Base-by-base conservation (phyloP, 768 basidiomycete species). In the Panaeolus papilionaceus region DNA sequence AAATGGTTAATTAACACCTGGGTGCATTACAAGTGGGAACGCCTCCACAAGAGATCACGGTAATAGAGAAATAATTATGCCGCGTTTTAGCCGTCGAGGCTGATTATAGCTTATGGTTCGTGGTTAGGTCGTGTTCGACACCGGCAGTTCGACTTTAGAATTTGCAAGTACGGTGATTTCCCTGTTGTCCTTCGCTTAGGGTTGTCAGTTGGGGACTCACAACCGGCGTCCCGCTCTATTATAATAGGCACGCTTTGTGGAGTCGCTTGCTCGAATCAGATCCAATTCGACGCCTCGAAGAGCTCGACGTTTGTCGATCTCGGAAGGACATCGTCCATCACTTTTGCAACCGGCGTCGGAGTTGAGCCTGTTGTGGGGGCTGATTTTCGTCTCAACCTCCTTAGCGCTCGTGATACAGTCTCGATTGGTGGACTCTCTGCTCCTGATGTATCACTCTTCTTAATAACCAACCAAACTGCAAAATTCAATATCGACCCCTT, bases 71-170 rank as follows among this genome's bases (percentile, higher is more conserved):
- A 12, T 16, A 47, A 71, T 58, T 45, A 26, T 16, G 38, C 61
- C 54, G 54, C 12, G 54, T 58, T 58, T 33, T 58, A 58, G 54
- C 51, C 14, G 26, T 42, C 20, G 64, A 61, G 16, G 33, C 51
- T 45, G 49, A 38, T 20, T 62, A 40, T 61, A 44, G 61, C 26
- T 66, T 61, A 62, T 70, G 23, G 65, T 68, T 39, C 62, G 23
- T 64, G 42, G 75, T 49, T 66, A 81, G 79, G 86, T 88, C 61
- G 85, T 88, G 12, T 88, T 88, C 75, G 88, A 88, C 70, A 88
- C 87, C 11, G 87, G 86, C 61, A 86, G 84, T 67, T 73, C 74
- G 8, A 79, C 79, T 11, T 78, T 85, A 12, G 84, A 85, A 75
- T 84, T 86, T 67, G 83, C 83, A 2, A 84, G 85, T 83, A 69